Evolutionary conservation across 768 basidiomycete genomes (phyloP), one percentile per base, ranked within the genome.

Genomic region (Asterophora parasitica): DNA sequence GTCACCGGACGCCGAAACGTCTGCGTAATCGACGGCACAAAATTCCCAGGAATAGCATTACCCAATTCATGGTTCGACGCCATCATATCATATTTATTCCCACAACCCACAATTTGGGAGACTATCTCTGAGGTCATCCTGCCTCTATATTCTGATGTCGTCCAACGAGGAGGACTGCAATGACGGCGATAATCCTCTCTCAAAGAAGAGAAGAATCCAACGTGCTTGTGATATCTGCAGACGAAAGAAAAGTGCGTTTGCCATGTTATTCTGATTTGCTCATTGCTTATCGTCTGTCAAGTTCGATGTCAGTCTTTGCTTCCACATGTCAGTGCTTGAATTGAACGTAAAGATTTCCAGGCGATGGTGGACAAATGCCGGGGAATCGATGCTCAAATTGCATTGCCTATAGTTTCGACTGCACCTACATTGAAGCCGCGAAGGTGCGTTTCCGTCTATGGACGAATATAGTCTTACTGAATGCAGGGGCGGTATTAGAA

Each of bases 161-260:
- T 85, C 83, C 28, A 75, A 76, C 48, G 83, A 84, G 59, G 82
- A 85, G 32, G 82, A 85, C 26, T 70, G 65, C 61, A 70, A 77
- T 58, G 78, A 81, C 17, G 46, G 55, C 6, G 77, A 79, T 0
- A 55, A 51, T 37, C 53, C 59, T 4, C 72, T 68, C 3, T 69
- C 67, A 15, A 89, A 90, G 72, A 88, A 86, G 61, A 67, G 87
- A 32, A 74, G 81, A 52, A 76, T 89, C 26, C 85, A 88, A 64
- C 68, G 88, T 23, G 88, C 88, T 6, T 92, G 90, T 60, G 89
- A 92, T 58, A 76, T 82, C 0, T 92, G 90, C 60, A 73, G 90
- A 31, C 72, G 87, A 48, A 92, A 91, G 74, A 93, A 93, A 69
- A 82, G 88, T 84, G 49, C 52, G 78, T 65, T 26, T 30, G 3